These are phyloP conservation scores for Magnaporthiopsis incrustans DNA, from an alignment of 2,329 filamentous ascomycete species.

Conservation along the genomic window DNA sequence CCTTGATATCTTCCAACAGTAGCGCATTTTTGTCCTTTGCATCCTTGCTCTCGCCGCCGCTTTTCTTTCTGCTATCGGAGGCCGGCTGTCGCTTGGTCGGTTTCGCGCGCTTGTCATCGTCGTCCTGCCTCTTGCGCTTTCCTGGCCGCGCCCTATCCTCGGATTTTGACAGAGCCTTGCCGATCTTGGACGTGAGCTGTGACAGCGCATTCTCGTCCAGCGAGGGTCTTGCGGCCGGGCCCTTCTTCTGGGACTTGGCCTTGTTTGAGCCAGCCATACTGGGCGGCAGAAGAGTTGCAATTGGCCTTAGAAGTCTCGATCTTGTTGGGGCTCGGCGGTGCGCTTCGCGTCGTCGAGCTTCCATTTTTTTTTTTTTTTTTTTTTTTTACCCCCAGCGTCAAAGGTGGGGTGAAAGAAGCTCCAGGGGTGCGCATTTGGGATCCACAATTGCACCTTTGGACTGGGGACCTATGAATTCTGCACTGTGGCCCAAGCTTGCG, in stretches of 20 bases:
- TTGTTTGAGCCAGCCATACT: slow-evolving; percentile 15
- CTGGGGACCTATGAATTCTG: neutral
- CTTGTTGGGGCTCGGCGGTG: neutral
- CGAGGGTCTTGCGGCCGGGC: slow-evolving; percentile 13
- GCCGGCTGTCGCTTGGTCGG: slow-evolving; percentile 21
- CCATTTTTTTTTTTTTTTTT: neutral
- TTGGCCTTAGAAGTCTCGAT: neutral
- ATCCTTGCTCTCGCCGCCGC: slow-evolving; percentile 13
- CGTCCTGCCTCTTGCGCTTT: slow-evolving; percentile 26
- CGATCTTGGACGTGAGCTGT: slow-evolving; percentile 48
- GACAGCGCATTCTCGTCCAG: slow-evolving; percentile 45
- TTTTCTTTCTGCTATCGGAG: slow-evolving; percentile 14
- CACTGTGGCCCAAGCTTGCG: neutral
- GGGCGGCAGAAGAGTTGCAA: neutral
- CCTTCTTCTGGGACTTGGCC: slow-evolving; percentile 29
- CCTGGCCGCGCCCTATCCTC: slow-evolving; percentile 23
- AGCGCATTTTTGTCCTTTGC: slow-evolving; percentile 14
- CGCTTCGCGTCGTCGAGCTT: neutral
- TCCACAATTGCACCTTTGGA: neutral
- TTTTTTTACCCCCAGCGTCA: neutral
- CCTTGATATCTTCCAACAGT: slow-evolving; percentile 55
- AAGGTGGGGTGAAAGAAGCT: neutral
- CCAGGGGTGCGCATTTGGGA: neutral
- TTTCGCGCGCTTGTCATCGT: slow-evolving; percentile 21
- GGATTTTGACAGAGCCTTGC: slow-evolving; percentile 37